Percentiles rank a stretch among this genome's conserved stretches.
Conservation (phyloP, 1,139 yeast species). For the Kluyveromyces marxianus region DNA sequence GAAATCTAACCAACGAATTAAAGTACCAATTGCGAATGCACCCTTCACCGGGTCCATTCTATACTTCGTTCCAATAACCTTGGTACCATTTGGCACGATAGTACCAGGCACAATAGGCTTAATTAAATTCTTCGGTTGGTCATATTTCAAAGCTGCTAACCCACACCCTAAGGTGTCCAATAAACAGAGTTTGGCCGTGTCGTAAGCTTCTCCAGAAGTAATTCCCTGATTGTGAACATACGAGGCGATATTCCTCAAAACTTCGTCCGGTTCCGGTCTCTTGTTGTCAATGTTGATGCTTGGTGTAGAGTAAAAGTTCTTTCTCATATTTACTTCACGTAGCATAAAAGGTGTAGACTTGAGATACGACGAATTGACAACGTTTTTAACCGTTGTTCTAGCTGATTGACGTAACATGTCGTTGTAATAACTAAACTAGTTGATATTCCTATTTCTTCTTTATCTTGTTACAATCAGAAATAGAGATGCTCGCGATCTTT, state of each 20-base stretch:
- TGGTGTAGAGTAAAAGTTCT: neutral
- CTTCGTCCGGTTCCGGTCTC: constrained; percentile 44
- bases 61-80: constrained; percentile 44
- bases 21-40: constrained; percentile 49
- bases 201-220: constrained; percentile 40
- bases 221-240: constrained; percentile 43
- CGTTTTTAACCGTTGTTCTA: neutral
- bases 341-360: neutral
- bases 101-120: constrained; percentile 53
- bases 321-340: neutral
- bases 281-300: constrained; percentile 11
- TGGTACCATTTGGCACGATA: constrained; percentile 45
- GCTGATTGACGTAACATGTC: constrained; percentile 2
- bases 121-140: constrained; percentile 41
- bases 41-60: constrained; percentile 49
- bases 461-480: no score
- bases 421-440: neutral
- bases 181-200: constrained; percentile 48
- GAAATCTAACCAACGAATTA: constrained; percentile 52
- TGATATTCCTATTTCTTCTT: no score
- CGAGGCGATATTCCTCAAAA: constrained; percentile 41
- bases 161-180: constrained; percentile 55
- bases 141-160: constrained; percentile 49
- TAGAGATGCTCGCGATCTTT: no score
- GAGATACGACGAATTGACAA: neutral